Base-by-base conservation (phyloP, 1,139 yeast genomes). In the Geotrichum citri-aurantii region DNA sequence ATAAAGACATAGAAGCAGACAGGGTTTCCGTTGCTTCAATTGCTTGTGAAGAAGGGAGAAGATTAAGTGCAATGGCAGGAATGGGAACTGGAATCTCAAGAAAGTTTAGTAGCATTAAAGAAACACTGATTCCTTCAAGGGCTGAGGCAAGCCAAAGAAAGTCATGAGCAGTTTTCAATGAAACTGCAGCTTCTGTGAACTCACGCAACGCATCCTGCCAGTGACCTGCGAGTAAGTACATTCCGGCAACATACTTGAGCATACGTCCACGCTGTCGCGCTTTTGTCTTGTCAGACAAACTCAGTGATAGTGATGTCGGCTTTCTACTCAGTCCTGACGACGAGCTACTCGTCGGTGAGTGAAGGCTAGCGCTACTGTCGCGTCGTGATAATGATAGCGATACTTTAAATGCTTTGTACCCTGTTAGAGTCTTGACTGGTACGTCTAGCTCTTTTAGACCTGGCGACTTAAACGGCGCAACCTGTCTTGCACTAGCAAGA, bases 71-170 rank as follows among this genome's bases (percentile, higher is more conserved):
- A 3, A 78, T 68, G 0, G 75, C 77, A 0, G 93, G 92, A 42
- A 89, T 72, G 57, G 83, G 84, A 61, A 81, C 83, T 0, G 87
- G 79, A 0, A 80, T 76, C 31, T 83, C 84, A n/a, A 86, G 71
- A 64, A 79, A 84, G n/a, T 85, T 78, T 52, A 89, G 74, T 56
- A 91, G 71, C 10, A 87, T 73, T 48, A 86, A 71, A 63, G 89
- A 81, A 1, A 88, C 82, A 0, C 87, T 87, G 10, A 91, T 75
- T 0, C 93, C 91, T 66, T 91, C 97, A 21, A 92, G 70, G 0
- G 97, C 84, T 50, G 93, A 86, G 0, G 86, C 98, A 31, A 89
- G 77, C 99, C 99, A 93, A 23, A 93, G 75, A 67, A 81, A 81
- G 70, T 93, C 99, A 55, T 84, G 84, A 1, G 85, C 77, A 40